phyloP scores from a whole-genome alignment of 2,329 filamentous ascomycete species.

The Akanthomyces uredinophilus region DNA sequence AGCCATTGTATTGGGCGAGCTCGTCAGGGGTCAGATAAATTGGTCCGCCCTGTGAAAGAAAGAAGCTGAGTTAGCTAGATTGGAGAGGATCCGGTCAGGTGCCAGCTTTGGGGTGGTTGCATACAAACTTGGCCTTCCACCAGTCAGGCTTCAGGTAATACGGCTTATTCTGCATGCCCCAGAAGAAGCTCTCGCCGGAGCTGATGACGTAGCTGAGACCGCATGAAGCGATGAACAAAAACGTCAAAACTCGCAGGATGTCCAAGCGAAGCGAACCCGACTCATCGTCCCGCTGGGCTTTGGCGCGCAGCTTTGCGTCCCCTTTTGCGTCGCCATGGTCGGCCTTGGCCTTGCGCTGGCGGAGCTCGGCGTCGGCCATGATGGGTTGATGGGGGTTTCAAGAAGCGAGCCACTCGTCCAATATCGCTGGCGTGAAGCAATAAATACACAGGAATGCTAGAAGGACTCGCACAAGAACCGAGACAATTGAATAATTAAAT shows the following conservation, averaged over 20 bases:
- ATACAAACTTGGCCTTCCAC: slow-evolving; percentile 58
- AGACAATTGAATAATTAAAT: neutral
- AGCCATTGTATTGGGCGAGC: slow-evolving; percentile 72
- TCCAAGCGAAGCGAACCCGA: slow-evolving; percentile 53
- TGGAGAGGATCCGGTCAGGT: neutral
- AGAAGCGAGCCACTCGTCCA: neutral
- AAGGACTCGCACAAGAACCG: neutral
- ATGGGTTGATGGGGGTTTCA: slow-evolving; percentile 13
- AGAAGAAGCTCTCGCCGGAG: slow-evolving; percentile 62
- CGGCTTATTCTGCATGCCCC: slow-evolving; percentile 58
- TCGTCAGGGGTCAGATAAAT: slow-evolving; percentile 68
- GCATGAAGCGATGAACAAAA: slow-evolving; percentile 60
- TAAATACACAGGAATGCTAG: neutral
- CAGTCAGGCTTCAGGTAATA: slow-evolving; percentile 54
- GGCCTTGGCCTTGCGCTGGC: slow-evolving; percentile 39
- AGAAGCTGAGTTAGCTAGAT: slow-evolving; percentile 8
- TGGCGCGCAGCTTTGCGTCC: neutral
- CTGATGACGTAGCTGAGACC: slow-evolving; percentile 74
- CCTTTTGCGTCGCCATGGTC: slow-evolving; percentile 15
- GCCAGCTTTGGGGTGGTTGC: slow-evolving; percentile 22
- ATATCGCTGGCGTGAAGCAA: neutral
- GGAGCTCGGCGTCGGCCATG: slow-evolving; percentile 37
- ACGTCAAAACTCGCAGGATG: slow-evolving; percentile 62
- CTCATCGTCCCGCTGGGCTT: slow-evolving; percentile 52
- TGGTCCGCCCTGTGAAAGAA: slow-evolving; percentile 45